Evolutionary conservation across 306 rosid genomes (phyloP).

Genomic region (Trichosanthes cucumerina): DNA sequence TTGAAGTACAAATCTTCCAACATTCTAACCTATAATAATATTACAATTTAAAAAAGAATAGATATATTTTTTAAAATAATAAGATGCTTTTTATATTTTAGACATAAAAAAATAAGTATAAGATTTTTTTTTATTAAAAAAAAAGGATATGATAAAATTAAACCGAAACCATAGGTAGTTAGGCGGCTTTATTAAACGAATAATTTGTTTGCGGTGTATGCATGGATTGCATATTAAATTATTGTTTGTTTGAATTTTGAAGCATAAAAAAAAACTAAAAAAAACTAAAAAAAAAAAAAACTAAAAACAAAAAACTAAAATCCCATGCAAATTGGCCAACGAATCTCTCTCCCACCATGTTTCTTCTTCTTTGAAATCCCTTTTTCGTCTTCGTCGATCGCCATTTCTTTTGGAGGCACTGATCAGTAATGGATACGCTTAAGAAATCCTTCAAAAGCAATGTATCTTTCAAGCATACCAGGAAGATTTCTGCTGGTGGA

Average conservation of each 20-base stretch:
- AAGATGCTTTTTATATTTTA: too few relatives aligned
- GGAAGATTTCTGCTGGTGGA: constrained; percentile 21
- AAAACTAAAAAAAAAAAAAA: too few relatives aligned
- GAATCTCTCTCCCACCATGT: background rate
- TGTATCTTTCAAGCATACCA: constrained; percentile 15
- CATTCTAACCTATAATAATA: too few relatives aligned
- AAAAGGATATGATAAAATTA: too few relatives aligned
- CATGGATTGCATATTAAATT: background rate
- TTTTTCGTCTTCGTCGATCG: background rate
- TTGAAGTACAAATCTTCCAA: too few relatives aligned
- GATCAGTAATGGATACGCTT: constrained; percentile 24
- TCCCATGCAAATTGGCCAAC: background rate
- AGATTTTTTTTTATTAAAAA: too few relatives aligned
- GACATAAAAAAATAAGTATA: too few relatives aligned
- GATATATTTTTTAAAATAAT: too few relatives aligned
- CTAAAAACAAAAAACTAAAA: background rate
- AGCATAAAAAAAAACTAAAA: background rate
- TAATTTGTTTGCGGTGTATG: background rate
- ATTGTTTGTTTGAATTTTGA: background rate
- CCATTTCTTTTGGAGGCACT: background rate
- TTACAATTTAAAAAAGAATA: too few relatives aligned
- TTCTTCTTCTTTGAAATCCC: background rate
- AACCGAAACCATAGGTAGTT: background rate
- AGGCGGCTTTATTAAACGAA: background rate
- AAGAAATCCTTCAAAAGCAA: constrained; percentile 35